A percentile compares a stretch with the other conserved stretches of the same genome.
Conservation (phyloP, 306 rosid species). For the Acacia crassicarpa region DNA sequence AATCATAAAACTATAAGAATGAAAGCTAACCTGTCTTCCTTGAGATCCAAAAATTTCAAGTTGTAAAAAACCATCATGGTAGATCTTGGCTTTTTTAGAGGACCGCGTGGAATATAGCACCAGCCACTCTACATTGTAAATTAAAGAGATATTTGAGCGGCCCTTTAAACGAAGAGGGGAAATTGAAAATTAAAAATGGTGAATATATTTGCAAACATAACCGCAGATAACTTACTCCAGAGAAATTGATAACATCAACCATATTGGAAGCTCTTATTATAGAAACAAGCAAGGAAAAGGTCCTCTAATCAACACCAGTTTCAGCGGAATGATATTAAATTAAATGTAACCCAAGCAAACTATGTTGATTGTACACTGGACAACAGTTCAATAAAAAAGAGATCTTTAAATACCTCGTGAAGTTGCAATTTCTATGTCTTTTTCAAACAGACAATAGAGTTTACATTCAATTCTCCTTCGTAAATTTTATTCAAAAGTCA, state of each 20-base stretch:
- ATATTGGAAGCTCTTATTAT: background rate
- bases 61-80: conserved; percentile 68
- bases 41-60: conserved; percentile 51
- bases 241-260: conserved; percentile 14
- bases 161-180: conserved; percentile 21
- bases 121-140: conserved; percentile 62
- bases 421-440: background rate
- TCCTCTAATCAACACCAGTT: background rate
- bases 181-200: conserved; percentile 4
- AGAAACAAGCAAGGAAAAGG: conserved; percentile 13
- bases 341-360: background rate
- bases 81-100: conserved; percentile 68
- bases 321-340: conserved; percentile 20
- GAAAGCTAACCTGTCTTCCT: conserved; percentile 62
- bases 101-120: conserved; percentile 65
- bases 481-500: conserved; percentile 5
- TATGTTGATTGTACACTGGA: conserved; percentile 10
- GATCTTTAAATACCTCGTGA: background rate
- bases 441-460: background rate
- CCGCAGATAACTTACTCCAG: conserved; percentile 1
- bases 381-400: background rate
- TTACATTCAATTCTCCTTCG: background rate
- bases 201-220: conserved; percentile 16
- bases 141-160: conserved; percentile 21
- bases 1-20: conserved; percentile 16